Evolutionary conservation across 176 grass and related monocot genomes (phyloP), one percentile per base, ranked within the genome.

Genomic region (Musa acuminata): DNA sequence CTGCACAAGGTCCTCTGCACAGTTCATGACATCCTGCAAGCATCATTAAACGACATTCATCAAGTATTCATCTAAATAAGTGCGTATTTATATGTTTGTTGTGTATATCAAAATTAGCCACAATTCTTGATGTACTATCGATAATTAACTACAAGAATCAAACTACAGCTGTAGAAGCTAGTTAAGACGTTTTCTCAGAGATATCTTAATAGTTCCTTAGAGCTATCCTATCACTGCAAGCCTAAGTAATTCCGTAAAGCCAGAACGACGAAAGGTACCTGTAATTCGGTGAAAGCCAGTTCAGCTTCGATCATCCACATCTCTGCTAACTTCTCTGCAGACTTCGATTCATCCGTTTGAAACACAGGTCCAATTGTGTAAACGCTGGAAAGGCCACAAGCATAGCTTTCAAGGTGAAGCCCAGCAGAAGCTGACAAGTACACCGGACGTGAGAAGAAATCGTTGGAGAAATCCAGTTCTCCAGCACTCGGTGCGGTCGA

Each of bases 351-450:
- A 29, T 83, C 83, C 6, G 58, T 71, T 71, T 65, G 80, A 81
- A 92, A 92, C 48, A 55, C 80, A 1, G 89, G 85, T 53, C 80
- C 78, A 57, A 83, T 76, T 19, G 86, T 71, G 79, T 92, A 92
- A 60, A 92, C 83, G 20, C 73, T 77, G 69, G 85, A 85, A 58
- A 92, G 81, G 11, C 80, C 83, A 26, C 89, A 88, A 25, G 85
- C 78, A 53, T 85, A 85, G 20, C 80, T 82, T 80, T 92, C 89
- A 49, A 92, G 85, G 67, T 92, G 89, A 79, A 85, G 82, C 14
- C 51, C 72, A 20, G 78, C 54, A 51, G 78, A 52, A 16, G 67
- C 65, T 50, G 80, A 77, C 8, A 92, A 79, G 74, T 85, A 81
- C 10, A 69, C 78, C 69, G 80, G 72, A 48, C 77, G 26, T 23